Percentiles rank a stretch among this genome's conserved stretches.
Conservation (phyloP, 306 rosid species). For the Trichosanthes cucumerina region DNA sequence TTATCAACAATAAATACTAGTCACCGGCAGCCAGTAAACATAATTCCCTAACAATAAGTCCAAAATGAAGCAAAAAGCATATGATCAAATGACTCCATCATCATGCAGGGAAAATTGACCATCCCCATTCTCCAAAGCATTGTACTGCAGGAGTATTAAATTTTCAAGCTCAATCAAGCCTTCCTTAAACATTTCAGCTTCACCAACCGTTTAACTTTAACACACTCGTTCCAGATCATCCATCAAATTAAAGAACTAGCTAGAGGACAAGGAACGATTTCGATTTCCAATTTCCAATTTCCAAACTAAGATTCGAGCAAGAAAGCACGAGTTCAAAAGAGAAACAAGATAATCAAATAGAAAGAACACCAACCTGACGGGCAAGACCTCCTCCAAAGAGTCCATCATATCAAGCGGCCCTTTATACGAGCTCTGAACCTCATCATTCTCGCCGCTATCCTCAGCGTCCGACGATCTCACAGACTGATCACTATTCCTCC, state of each 20-base stretch:
- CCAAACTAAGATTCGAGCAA: background rate
- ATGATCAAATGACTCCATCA: background rate
- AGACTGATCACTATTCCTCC: slow-evolving; percentile 63
- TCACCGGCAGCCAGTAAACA: background rate
- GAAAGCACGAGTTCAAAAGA: background rate
- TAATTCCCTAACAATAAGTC: background rate
- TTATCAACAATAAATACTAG: background rate
- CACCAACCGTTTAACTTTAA: background rate
- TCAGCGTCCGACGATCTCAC: slow-evolving; percentile 37
- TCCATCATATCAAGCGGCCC: slow-evolving; percentile 61
- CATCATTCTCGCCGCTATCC: slow-evolving; percentile 45
- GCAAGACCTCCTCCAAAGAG: slow-evolving; percentile 67
- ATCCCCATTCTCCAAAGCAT: background rate
- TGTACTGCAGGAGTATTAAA: background rate
- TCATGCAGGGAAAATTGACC: background rate
- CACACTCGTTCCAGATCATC: background rate
- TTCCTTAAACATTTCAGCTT: background rate
- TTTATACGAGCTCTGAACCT: slow-evolving; percentile 64
- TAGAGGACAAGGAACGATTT: background rate
- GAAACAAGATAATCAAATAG: background rate
- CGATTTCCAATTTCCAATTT: background rate
- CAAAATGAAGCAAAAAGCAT: background rate
- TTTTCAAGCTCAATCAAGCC: background rate
- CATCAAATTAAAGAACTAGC: background rate
- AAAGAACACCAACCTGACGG: slow-evolving; percentile 32